Evolutionary conservation across 805 yeast genomes (phyloP), one percentile per base, ranked within the genome.

Genomic region (Brettanomyces anomalus): DNA sequence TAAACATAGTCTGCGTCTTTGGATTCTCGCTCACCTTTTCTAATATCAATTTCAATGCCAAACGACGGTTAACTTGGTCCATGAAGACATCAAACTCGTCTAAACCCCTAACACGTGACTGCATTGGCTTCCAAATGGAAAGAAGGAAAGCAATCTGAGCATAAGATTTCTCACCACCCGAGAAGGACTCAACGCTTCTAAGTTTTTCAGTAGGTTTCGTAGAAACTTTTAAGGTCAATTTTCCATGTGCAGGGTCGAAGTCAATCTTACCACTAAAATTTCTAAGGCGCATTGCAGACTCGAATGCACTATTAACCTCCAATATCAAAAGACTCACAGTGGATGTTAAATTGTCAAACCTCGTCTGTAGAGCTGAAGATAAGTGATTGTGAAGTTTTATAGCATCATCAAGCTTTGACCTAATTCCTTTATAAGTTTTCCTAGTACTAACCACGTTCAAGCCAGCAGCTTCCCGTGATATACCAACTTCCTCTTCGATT

Each of bases 41-140:
- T 39, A 88, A 66, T 57, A 93, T 79, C 48, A 89, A 63, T 39
- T 76, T 71, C 57, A 93, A 77, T 46, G 95, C 87, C 41, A 84
- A 75, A 37, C 81, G 72, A 50, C 98, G 73, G 57, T 89, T 88
- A 15, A 87, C 85, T 39, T 87, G 86, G 61, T 93, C 99, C 98
- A 93, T 93, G 55, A 81, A 93, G 17, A 93, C 98, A 64, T 93
- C 99, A 60, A 85, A 93, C 61, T 93, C 99, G 62, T 93, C 99
- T 46, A 93, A 66, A 0, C 97, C 97, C 46, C 94, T 76, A 16
- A 93, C 74, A 44, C 85, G 76, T 0, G 95, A 81, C 47, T 82
- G 78, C 96, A 93, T 89, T 21, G 86, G 81, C 49, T 79, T 78
- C 99, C 99, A 93, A 24, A 95, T 83, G 0, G 97, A 82, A 46